Evolutionary conservation across 352 stramenopile species (phyloP).

Genomic region (Nothophytophthora sp.): DNA sequence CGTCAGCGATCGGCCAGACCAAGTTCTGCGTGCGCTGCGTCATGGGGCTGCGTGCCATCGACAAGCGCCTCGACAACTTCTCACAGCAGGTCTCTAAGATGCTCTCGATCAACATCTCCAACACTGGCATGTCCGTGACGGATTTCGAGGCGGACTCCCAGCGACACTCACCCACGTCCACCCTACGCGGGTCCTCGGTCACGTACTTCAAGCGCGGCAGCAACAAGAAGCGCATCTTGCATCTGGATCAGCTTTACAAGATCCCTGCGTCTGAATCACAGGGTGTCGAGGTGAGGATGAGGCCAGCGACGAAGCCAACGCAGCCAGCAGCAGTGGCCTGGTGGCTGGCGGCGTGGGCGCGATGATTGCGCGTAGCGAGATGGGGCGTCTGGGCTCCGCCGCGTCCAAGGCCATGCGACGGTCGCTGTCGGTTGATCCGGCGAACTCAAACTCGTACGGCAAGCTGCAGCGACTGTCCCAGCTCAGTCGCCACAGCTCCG

Average conservation of each 20-base stretch:
- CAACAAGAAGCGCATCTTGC: conserved; percentile 25
- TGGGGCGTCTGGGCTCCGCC: neutral
- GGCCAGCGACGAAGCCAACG: conserved; percentile 1
- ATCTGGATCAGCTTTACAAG: conserved; percentile 35
- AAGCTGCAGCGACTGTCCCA: conserved; percentile 19
- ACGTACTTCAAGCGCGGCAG: conserved; percentile 36
- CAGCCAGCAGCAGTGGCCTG: neutral
- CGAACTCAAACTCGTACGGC: conserved; percentile 16
- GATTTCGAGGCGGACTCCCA: neutral
- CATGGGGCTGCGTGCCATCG: conserved; percentile 41
- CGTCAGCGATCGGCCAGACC: conserved; percentile 28
- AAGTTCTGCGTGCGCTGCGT: conserved; percentile 66
- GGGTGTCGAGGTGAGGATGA: neutral
- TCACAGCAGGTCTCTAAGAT: conserved; percentile 32
- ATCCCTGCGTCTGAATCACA: conserved; percentile 6
- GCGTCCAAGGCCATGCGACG: conserved; percentile 12
- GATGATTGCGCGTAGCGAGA: conserved; percentile 4
- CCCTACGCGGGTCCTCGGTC: conserved; percentile 14
- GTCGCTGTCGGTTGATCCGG: conserved; percentile 14
- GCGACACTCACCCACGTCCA: neutral
- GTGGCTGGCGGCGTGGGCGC: neutral
- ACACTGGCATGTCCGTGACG: conserved; percentile 7
- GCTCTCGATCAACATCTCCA: conserved; percentile 15
- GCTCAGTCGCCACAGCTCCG: conserved; percentile 25
- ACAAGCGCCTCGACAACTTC: conserved; percentile 34